phyloP scores from a whole-genome alignment of 2,329 filamentous ascomycete species.

The Chalaropsis thielavioides region DNA sequence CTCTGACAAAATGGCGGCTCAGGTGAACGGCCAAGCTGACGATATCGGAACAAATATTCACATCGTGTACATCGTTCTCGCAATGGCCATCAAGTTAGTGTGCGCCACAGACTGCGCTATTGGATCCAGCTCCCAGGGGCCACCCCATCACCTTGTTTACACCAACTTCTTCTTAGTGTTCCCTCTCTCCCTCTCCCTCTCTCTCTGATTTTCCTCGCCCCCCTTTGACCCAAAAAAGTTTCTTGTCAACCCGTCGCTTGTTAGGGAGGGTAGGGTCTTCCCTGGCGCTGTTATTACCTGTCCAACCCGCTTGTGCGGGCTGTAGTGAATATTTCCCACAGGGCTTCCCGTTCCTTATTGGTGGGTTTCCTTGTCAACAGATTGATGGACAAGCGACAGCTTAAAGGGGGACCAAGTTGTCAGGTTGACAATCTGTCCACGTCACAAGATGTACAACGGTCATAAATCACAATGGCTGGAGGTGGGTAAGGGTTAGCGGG shows the following conservation, averaged over 20 bases:
- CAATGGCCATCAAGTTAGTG: background rate
- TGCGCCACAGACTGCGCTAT: conserved; percentile 1
- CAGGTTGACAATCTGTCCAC: background rate
- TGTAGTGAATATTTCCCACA: background rate
- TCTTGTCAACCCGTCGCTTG: background rate
- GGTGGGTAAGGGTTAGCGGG: too few relatives aligned
- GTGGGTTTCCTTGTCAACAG: background rate
- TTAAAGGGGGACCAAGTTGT: background rate
- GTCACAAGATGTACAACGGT: background rate
- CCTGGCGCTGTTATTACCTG: background rate
- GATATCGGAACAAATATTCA: background rate
- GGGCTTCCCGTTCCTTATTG: background rate
- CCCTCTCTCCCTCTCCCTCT: background rate
- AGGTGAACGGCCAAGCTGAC: background rate
- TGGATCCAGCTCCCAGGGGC: conserved; percentile 1
- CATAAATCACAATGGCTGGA: background rate
- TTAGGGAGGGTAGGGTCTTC: background rate
- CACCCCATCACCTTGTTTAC: background rate
- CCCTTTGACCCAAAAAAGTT: background rate
- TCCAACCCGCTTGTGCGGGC: background rate
- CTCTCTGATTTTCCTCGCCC: background rate
- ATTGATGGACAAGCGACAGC: conserved; percentile 1
- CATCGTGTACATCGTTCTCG: background rate
- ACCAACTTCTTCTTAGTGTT: background rate
- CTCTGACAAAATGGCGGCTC: background rate